Conservation (phyloP, 805 yeast species). For the Ogataea pilisensis region DNA sequence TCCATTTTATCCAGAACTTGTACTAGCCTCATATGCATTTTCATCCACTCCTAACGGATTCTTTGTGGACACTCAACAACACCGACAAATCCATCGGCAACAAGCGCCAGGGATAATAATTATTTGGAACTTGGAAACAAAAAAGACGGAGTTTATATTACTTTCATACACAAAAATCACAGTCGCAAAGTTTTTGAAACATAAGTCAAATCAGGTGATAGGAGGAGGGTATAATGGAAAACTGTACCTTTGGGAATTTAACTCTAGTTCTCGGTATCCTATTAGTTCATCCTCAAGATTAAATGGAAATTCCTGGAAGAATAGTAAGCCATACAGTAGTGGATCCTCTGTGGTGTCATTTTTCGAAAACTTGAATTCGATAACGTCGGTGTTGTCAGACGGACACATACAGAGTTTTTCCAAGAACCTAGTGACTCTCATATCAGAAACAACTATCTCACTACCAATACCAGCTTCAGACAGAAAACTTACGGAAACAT, state of each 20-base stretch:
- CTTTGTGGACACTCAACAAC: no score
- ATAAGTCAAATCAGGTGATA: conserved; percentile 36
- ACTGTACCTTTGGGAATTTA: conserved; percentile 46
- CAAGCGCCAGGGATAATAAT: conserved; percentile 14
- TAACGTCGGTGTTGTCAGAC: conserved; percentile 19
- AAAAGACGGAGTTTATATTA: conserved; percentile 34
- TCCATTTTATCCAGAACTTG: conserved; percentile 26
- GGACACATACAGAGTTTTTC: conserved; percentile 22
- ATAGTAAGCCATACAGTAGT: not conserved
- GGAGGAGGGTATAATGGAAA: conserved; percentile 50
- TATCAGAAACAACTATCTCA: conserved; percentile 9
- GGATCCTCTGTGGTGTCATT: conserved; percentile 19
- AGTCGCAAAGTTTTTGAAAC: conserved; percentile 36
- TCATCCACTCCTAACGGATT: not conserved
- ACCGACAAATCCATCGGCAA: not conserved
- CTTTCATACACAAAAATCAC: conserved; percentile 38
- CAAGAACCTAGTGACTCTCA: conserved; percentile 17
- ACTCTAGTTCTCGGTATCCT: conserved; percentile 29
- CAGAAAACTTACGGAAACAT: no score
- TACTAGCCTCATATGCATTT: conserved; percentile 23
- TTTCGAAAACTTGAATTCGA: conserved; percentile 23
- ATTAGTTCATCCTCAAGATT: conserved; percentile 8
- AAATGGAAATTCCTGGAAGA: not conserved
- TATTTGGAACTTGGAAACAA: conserved; percentile 28
- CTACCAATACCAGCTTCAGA: not conserved